These are phyloP conservation scores for Rhodotorula graminis DNA, from an alignment of 768 basidiomycete genomes.

Conservation along the genomic window DNA sequence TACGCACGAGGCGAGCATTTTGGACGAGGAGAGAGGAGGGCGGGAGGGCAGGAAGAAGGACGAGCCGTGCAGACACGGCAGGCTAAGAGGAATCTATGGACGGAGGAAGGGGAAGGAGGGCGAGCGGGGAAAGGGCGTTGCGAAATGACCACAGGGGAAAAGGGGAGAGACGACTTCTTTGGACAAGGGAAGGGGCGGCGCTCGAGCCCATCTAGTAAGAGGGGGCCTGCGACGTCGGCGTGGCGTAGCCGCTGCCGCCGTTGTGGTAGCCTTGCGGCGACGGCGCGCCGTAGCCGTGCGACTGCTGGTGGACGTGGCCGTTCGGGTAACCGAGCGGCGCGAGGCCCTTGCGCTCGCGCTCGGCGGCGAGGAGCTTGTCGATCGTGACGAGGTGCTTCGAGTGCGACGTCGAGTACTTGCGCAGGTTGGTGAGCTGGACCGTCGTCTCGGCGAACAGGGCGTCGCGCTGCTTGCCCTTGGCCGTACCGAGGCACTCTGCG, in stretches of 20 bases:
- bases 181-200: not conserved
- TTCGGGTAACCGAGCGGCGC: not conserved
- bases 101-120: not conserved
- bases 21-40: too few species aligned
- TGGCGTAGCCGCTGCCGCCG: too few species aligned
- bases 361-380: slow-evolving; percentile 24
- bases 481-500: slow-evolving; percentile 57
- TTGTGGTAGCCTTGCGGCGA: too few species aligned
- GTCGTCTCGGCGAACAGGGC: slow-evolving; percentile 60
- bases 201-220: not conserved
- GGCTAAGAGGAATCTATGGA: not conserved
- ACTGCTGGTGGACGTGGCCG: not conserved
- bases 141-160: not conserved
- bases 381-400: slow-evolving; percentile 65
- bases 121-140: not conserved
- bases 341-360: slow-evolving; percentile 19
- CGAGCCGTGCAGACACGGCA: not conserved
- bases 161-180: not conserved
- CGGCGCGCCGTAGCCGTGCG: too few species aligned
- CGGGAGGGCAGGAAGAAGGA: not conserved
- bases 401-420: slow-evolving; percentile 62
- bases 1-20: not conserved
- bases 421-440: slow-evolving; percentile 66
- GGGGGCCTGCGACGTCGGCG: not conserved
- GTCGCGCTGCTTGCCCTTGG: slow-evolving; percentile 68